Percentiles rank a stretch among this genome's conserved stretches.
Evolutionary conservation across 2,329 filamentous ascomycete species (phyloP).

Genomic region (Colletotrichum melonis): DNA sequence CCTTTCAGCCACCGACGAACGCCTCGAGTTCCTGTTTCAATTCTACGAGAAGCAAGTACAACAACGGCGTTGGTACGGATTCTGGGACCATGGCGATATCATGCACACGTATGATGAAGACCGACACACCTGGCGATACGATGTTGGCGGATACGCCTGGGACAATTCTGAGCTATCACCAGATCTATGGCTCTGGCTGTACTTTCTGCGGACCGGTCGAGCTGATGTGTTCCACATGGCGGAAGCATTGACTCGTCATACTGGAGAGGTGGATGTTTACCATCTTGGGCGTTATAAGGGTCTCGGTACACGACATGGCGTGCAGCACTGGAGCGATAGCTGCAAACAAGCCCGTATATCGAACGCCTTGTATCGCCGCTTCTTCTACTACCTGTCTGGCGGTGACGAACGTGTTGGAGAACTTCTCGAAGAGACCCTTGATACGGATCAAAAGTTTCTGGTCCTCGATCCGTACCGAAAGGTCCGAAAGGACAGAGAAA

Average conservation of each 20-base stretch:
- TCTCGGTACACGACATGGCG: constrained; percentile 70
- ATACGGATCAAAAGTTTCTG: background rate
- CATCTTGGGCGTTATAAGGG: constrained; percentile 64
- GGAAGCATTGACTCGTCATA: constrained; percentile 68
- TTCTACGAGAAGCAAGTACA: constrained; percentile 68
- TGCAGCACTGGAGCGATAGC: constrained; percentile 72
- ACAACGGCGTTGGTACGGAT: constrained; percentile 71
- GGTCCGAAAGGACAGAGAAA: background rate
- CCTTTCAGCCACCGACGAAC: constrained; percentile 55
- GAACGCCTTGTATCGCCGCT: constrained; percentile 64
- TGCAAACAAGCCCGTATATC: constrained; percentile 72
- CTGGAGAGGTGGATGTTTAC: constrained; percentile 65
- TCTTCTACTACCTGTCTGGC: constrained; percentile 63
- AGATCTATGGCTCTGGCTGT: constrained; percentile 71
- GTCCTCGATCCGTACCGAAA: background rate
- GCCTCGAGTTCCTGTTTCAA: constrained; percentile 66
- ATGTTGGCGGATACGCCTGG: constrained; percentile 73
- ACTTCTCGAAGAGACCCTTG: background rate
- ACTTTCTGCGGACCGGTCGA: constrained; percentile 69
- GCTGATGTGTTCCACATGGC: constrained; percentile 69
- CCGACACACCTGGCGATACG: constrained; percentile 71
- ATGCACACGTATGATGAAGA: constrained; percentile 72
- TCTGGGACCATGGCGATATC: constrained; percentile 71
- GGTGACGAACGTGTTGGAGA: background rate
- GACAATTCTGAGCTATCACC: constrained; percentile 73